These are phyloP conservation scores for Aspergillus puulaauensis DNA, from an alignment of 2,329 filamentous ascomycete genomes.

Conservation along the genomic window DNA sequence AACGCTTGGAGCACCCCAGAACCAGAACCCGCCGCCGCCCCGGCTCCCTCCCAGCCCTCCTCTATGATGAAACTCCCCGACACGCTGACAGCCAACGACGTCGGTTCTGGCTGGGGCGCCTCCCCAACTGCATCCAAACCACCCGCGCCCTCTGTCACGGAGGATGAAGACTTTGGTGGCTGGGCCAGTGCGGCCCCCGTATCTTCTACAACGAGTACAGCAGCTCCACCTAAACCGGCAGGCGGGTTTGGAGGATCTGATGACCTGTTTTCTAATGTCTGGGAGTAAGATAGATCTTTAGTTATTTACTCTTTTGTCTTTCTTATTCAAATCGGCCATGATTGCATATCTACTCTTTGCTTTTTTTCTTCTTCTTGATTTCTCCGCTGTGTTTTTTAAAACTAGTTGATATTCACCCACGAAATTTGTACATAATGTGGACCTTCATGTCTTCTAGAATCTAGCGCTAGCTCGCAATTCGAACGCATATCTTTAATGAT, in stretches of 20 bases:
- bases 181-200: slow-evolving; percentile 76
- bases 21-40: slow-evolving; percentile 39
- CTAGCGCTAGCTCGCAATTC: slow-evolving; percentile 9
- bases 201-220: slow-evolving; percentile 33
- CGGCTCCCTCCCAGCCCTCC: slow-evolving; percentile 29
- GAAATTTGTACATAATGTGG: slow-evolving; percentile 9
- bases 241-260: slow-evolving; percentile 66
- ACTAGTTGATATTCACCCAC: neutral
- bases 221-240: slow-evolving; percentile 47
- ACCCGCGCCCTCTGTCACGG: slow-evolving; percentile 65
- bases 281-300: slow-evolving; percentile 59
- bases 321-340: slow-evolving; percentile 5
- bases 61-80: slow-evolving; percentile 45
- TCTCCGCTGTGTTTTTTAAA: neutral
- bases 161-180: slow-evolving; percentile 94
- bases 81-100: slow-evolving; percentile 57
- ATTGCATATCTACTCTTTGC: slow-evolving; percentile 7
- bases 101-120: slow-evolving; percentile 68
- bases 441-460: slow-evolving; percentile 14
- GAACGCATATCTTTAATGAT: neutral
- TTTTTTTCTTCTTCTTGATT: slow-evolving; percentile 6
- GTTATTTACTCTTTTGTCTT: neutral
- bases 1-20: slow-evolving; percentile 77
- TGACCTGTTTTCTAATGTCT: slow-evolving; percentile 94
- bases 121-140: slow-evolving; percentile 54